Conservation (phyloP, 2,329 filamentous ascomycete species). For the Fusarium sp. region DNA sequence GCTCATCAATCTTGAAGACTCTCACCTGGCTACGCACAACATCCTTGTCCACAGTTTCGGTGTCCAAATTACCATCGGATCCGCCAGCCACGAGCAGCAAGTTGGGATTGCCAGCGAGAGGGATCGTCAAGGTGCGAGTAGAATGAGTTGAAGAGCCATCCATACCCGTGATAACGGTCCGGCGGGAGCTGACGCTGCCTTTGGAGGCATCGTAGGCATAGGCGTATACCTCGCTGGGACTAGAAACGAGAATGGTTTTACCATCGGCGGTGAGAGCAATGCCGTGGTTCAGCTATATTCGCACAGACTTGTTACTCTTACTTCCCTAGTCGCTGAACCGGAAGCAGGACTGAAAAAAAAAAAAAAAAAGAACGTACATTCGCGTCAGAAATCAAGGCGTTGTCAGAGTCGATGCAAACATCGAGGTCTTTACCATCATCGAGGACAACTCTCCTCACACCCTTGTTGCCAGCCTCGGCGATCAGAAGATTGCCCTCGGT, state of each 20-base stretch:
- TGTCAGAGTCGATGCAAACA: slow-evolving; percentile 16
- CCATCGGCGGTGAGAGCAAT: slow-evolving; percentile 10
- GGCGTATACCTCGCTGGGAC: slow-evolving; percentile 14
- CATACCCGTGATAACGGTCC: slow-evolving; percentile 5
- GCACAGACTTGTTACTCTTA: background rate
- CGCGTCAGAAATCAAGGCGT: background rate
- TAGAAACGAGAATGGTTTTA: slow-evolving; percentile 18
- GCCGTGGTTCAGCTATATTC: slow-evolving; percentile 6
- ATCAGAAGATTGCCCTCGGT: slow-evolving; percentile 10
- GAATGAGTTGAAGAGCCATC: slow-evolving; percentile 13
- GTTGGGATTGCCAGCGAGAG: slow-evolving; percentile 7
- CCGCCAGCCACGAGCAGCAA: slow-evolving; percentile 11
- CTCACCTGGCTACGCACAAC: slow-evolving; percentile 12
- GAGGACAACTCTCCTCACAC: slow-evolving; percentile 10
- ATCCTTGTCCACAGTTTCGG: slow-evolving; percentile 6
- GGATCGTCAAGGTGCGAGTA: slow-evolving; percentile 4
- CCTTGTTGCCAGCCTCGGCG: background rate
- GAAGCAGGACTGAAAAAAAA: accelerated
- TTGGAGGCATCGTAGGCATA: slow-evolving; percentile 14
- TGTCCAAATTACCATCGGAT: slow-evolving; percentile 7
- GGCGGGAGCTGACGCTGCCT: background rate
- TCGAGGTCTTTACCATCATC: slow-evolving; percentile 8
- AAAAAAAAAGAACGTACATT: background rate
- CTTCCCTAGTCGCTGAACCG: accelerated
- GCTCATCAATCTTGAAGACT: background rate